phyloP scores from a whole-genome alignment of 1,284 basidiomycete genomes.

The Rhodotorula sp. region DNA sequence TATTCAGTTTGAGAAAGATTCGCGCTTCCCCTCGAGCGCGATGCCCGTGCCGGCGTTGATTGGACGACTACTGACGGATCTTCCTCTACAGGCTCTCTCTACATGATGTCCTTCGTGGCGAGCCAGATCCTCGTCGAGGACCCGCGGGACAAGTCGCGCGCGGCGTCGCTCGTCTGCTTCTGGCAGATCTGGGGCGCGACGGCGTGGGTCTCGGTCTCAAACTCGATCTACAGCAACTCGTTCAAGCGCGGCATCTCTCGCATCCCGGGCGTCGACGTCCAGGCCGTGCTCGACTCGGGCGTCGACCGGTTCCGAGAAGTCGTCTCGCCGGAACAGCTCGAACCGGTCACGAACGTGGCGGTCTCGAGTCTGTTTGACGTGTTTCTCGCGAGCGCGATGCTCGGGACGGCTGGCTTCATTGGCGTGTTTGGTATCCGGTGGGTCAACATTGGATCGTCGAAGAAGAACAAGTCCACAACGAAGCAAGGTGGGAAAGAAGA shows the following conservation, averaged over 20 bases:
- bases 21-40: too few species aligned
- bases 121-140: constrained; percentile 12
- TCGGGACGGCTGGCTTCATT: constrained; percentile 13
- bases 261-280: constrained; percentile 26
- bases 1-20: too few species aligned
- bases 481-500: not conserved
- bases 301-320: constrained; percentile 31
- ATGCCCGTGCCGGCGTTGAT: not conserved
- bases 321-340: constrained; percentile 13
- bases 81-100: constrained; percentile 2
- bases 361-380: constrained; percentile 20
- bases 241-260: constrained; percentile 24
- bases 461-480: constrained; percentile 2
- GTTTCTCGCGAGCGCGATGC: constrained; percentile 24
- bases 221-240: constrained; percentile 28
- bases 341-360: constrained; percentile 17
- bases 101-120: constrained; percentile 26
- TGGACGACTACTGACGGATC: too few species aligned
- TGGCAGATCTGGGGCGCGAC: constrained; percentile 32
- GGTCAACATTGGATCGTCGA: constrained; percentile 12
- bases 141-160: constrained; percentile 17
- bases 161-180: constrained; percentile 29
- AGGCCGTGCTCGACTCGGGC: constrained; percentile 20
- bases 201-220: constrained; percentile 22
- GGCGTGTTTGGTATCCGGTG: constrained; percentile 13